phyloP scores from a whole-genome alignment of 345 rosid genomes.

The Dovyalis caffra region DNA sequence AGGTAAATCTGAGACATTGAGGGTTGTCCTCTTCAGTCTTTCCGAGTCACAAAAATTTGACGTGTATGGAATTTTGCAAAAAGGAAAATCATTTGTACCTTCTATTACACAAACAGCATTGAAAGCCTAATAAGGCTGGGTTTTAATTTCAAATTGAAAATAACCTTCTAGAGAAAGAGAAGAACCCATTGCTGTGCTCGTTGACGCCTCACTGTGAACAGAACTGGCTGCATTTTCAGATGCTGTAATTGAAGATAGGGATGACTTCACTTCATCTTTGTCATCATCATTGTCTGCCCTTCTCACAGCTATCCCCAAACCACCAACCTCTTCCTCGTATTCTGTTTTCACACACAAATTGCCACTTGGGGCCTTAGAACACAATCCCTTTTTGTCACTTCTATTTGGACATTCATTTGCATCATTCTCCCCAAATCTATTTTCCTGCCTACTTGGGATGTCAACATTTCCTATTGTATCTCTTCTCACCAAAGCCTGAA shows the following conservation, averaged over 20 bases:
- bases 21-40: not conserved
- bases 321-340: not conserved
- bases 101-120: not conserved
- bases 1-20: not conserved
- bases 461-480: not conserved
- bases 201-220: not conserved
- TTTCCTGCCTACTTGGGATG: not conserved
- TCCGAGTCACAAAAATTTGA: not conserved
- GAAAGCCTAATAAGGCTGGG: not conserved
- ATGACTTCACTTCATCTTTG: not conserved
- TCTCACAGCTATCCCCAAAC: not conserved
- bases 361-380: not conserved
- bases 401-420: not conserved
- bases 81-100: not conserved
- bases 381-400: not conserved
- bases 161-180: conserved; percentile 5
- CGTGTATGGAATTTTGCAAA: not conserved
- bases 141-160: not conserved
- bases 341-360: not conserved
- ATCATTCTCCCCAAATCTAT: not conserved
- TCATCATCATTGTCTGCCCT: not conserved
- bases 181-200: not conserved
- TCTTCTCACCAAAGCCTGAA: not conserved
- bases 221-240: not conserved
- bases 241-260: not conserved